Conservation (phyloP, 257 asterid species). For the Solanum pimpinellifolium region DNA sequence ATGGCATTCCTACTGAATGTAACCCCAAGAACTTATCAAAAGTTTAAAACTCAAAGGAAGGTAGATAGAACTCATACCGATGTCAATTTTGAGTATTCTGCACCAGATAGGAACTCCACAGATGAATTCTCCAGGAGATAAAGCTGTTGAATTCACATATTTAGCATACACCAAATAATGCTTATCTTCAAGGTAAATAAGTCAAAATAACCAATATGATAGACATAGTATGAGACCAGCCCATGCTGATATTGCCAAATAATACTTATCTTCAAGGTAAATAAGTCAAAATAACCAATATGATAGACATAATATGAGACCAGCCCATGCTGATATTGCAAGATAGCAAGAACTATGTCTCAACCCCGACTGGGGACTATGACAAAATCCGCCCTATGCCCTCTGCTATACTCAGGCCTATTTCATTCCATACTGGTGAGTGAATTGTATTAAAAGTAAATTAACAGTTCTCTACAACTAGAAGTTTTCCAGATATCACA, state of each 20-base stretch:
- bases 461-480: neutral
- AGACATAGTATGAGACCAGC: neutral
- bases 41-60: neutral
- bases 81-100: conserved; percentile 86
- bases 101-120: conserved; percentile 86
- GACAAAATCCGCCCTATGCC: neutral
- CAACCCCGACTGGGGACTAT: neutral
- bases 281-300: neutral
- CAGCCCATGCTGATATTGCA: neutral
- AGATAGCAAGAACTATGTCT: neutral
- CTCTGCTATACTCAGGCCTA: neutral
- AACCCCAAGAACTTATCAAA: neutral
- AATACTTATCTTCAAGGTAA: neutral
- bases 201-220: neutral
- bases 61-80: conserved; percentile 46
- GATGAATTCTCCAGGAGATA: conserved; percentile 80
- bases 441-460: neutral
- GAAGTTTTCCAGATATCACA: neutral
- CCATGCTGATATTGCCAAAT: neutral
- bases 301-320: neutral
- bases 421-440: neutral
- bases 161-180: neutral
- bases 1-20: neutral
- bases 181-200: neutral
- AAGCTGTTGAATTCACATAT: conserved; percentile 41